Evolutionary conservation across 306 rosid genomes (phyloP).

Genomic region (Casuarina equisetifolia): DNA sequence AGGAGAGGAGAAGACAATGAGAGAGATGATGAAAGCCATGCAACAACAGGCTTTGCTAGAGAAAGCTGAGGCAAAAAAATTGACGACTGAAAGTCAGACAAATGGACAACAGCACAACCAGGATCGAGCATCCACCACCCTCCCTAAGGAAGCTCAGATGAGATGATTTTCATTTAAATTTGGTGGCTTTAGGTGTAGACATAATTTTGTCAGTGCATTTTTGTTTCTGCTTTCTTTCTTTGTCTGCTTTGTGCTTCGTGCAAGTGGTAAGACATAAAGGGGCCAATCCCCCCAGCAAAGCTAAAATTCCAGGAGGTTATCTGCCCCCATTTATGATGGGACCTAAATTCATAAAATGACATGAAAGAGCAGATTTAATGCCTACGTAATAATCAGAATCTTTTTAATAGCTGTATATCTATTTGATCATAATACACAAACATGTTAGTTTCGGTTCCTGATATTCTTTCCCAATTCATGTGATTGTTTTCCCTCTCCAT

Average conservation of each 20-base stretch:
- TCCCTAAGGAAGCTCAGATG: slow-evolving; percentile 39
- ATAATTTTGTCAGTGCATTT: slow-evolving; percentile 9
- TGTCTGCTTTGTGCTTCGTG: background rate
- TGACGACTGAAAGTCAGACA: slow-evolving; percentile 19
- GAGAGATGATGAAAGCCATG: slow-evolving; percentile 65
- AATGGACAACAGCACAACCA: slow-evolving; percentile 29
- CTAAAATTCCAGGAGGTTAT: too few relatives aligned
- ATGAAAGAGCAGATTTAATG: too few relatives aligned
- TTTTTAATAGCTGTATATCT: too few relatives aligned
- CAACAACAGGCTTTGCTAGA: slow-evolving; percentile 63
- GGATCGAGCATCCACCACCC: slow-evolving; percentile 34
- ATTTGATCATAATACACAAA: too few relatives aligned
- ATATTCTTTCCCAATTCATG: too few relatives aligned
- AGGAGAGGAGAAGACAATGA: slow-evolving; percentile 63
- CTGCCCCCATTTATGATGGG: too few relatives aligned
- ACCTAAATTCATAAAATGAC: too few relatives aligned
- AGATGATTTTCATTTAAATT: slow-evolving; percentile 22
- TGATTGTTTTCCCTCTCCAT: too few relatives aligned
- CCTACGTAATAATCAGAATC: too few relatives aligned
- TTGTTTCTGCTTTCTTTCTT: slow-evolving; percentile 6
- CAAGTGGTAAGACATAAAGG: too few relatives aligned
- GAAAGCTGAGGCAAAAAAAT: slow-evolving; percentile 42
- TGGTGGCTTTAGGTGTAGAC: slow-evolving; percentile 7
- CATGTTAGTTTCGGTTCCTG: too few relatives aligned
- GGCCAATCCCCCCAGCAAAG: too few relatives aligned